Percentiles rank a stretch among this genome's conserved stretches.
Evolutionary conservation across 805 yeast species (phyloP).

Genomic region (Candida coquimbonensis): DNA sequence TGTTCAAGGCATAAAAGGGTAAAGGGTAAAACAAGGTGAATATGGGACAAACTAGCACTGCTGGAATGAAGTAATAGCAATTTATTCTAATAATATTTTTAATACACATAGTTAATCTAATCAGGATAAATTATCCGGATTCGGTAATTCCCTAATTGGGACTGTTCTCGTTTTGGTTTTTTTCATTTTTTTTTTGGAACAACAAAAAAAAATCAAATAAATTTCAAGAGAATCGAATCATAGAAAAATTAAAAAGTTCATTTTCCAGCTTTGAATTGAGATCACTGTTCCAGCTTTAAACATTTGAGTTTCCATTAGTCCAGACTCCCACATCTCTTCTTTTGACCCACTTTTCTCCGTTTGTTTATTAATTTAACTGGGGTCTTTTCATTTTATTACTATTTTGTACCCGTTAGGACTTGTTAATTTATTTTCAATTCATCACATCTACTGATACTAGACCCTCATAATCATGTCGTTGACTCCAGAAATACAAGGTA

Average conservation of each 20-base stretch:
- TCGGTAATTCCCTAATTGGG: not conserved
- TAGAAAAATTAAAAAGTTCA: not conserved
- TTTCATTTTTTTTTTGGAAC: not conserved
- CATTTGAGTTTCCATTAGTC: no score
- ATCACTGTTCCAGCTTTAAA: no score
- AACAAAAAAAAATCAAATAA: not conserved
- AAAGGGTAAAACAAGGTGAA: not conserved
- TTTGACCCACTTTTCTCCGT: no score
- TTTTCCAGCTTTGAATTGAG: not conserved
- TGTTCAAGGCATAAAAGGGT: not conserved
- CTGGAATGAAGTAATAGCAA: not conserved
- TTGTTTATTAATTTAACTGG: no score
- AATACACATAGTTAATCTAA: not conserved
- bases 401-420: not conserved
- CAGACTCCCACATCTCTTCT: no score
- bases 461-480: constrained; percentile 30
- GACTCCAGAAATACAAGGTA: constrained; percentile 53
- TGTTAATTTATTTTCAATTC: not conserved
- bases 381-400: no score
- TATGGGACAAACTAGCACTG: not conserved
- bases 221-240: not conserved
- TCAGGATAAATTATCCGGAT: not conserved
- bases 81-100: not conserved
- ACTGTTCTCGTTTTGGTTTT: not conserved
- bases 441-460: not conserved